A percentile compares a stretch with the other conserved stretches of the same genome.
Evolutionary conservation across 495 filamentous ascomycete genomes (phyloP).

Genomic region (Podospora bellae-mahoneyi): DNA sequence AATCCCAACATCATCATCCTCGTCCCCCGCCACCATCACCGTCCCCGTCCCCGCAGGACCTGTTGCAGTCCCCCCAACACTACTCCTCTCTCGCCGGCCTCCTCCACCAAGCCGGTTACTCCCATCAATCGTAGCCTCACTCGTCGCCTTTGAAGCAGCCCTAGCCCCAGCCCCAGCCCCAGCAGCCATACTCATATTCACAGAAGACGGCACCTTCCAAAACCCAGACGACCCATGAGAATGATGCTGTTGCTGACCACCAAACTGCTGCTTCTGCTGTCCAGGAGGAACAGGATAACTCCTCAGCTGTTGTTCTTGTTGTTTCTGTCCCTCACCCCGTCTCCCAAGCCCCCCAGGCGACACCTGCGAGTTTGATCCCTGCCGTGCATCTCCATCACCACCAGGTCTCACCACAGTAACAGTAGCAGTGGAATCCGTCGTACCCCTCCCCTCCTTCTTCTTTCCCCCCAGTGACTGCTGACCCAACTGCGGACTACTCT

Average conservation of each 20-base stretch:
- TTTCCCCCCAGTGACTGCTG: neutral
- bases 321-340: no score
- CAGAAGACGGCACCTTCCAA: neutral
- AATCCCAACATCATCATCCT: constrained; percentile 37
- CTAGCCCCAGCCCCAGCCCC: neutral
- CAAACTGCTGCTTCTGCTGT: neutral
- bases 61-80: constrained; percentile 21
- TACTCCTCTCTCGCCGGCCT: constrained; percentile 14
- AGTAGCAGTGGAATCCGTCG: neutral
- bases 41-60: neutral
- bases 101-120: neutral
- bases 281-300: neutral
- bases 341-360: no score
- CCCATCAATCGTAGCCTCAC: constrained; percentile 3
- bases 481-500: constrained; percentile 1
- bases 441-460: neutral
- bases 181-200: neutral
- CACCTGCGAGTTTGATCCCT: neutral
- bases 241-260: neutral
- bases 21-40: constrained; percentile 9
- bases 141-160: neutral
- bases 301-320: neutral
- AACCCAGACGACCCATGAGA: neutral
- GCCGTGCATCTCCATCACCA: neutral
- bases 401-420: neutral